phyloP scores from a whole-genome alignment of 768 basidiomycete genomes.

The Cystobasidium tubakii region DNA sequence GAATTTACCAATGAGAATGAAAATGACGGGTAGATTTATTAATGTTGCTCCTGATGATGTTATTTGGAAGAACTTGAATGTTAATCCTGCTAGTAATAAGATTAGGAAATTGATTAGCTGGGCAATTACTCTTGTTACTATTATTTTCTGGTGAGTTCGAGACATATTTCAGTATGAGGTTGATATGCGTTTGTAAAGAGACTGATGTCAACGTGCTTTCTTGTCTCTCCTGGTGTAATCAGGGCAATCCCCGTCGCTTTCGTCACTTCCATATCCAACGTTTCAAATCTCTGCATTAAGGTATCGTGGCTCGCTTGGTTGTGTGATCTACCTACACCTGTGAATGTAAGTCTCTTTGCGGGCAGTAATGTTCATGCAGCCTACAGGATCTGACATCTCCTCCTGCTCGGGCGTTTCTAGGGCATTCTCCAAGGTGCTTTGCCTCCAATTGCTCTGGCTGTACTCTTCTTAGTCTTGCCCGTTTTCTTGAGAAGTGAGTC shows the following conservation, averaged over 20 bases:
- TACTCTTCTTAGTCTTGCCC: slow-evolving; percentile 83
- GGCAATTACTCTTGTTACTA: background rate
- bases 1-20: slow-evolving; percentile 15
- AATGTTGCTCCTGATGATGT: slow-evolving; percentile 84
- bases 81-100: slow-evolving; percentile 82
- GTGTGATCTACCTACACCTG: slow-evolving; percentile 58
- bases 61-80: slow-evolving; percentile 78
- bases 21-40: slow-evolving; percentile 56
- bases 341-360: background rate
- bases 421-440: slow-evolving; percentile 85
- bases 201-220: too few species aligned
- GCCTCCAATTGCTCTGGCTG: slow-evolving; percentile 76
- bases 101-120: slow-evolving; percentile 59
- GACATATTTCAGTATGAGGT: too few species aligned
- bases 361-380: too few species aligned
- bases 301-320: slow-evolving; percentile 68
- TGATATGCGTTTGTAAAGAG: too few species aligned
- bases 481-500: slow-evolving; percentile 53
- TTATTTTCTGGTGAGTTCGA: slow-evolving; percentile 57
- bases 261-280: slow-evolving; percentile 60
- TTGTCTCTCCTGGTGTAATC: too few species aligned
- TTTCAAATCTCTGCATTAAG: slow-evolving; percentile 61
- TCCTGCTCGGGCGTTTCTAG: slow-evolving; percentile 45
- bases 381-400: too few species aligned
- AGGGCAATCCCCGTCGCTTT: slow-evolving; percentile 48